Conservation (phyloP, 139 green algal species). For the Dunaliella primolecta region DNA sequence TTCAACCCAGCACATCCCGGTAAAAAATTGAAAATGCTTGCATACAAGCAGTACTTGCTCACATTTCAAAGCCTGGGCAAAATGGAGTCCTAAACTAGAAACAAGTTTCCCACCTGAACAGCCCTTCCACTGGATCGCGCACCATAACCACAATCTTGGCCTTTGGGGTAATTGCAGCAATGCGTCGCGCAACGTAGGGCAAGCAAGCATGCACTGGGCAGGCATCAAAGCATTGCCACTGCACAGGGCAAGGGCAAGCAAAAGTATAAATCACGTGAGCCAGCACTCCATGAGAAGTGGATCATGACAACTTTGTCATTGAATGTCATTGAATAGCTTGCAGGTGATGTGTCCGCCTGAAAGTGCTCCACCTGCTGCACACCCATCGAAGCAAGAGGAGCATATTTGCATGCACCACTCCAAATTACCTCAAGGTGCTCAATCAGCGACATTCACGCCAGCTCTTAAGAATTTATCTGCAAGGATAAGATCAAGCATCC, state of each 20-base stretch:
- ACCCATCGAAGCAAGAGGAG: too few relatives aligned
- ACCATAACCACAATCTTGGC: constrained; percentile 81
- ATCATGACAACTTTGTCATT: too few relatives aligned
- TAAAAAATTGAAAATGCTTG: neutral
- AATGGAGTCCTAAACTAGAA: neutral
- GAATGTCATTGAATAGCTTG: too few relatives aligned
- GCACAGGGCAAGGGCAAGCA: constrained; percentile 8
- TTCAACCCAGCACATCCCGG: neutral
- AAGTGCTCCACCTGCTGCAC: too few relatives aligned
- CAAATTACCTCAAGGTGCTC: too few relatives aligned
- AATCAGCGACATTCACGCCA: too few relatives aligned
- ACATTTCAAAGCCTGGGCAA: neutral
- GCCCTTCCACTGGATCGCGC: constrained; percentile 14
- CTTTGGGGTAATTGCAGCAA: constrained; percentile 55
- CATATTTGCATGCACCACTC: too few relatives aligned
- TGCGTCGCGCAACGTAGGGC: constrained; percentile 61
- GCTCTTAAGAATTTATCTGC: too few relatives aligned
- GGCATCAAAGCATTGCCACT: constrained; percentile 76
- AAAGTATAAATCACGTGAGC: neutral
- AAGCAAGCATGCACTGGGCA: constrained; percentile 71
- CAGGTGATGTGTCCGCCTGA: too few relatives aligned
- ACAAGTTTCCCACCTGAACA: constrained; percentile 48
- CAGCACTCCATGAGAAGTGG: too few relatives aligned
- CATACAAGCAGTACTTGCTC: neutral
- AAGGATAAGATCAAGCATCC: too few relatives aligned